A percentile compares a stretch with the other conserved stretches of the same genome.
phyloP scores from a whole-genome alignment of 1,284 basidiomycete genomes.

The Farysia itapuensis region DNA sequence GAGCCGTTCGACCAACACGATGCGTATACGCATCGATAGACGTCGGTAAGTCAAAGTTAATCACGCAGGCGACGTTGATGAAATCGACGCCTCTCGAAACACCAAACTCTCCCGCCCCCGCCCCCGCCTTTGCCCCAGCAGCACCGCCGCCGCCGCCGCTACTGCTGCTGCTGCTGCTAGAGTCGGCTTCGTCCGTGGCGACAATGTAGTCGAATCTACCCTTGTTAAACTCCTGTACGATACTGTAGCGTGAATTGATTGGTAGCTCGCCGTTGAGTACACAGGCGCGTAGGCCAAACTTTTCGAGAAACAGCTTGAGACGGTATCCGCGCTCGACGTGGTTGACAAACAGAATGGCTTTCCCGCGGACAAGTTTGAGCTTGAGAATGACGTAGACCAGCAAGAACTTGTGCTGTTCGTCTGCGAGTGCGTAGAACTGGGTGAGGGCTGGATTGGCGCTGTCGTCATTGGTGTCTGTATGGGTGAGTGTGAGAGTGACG shows the following conservation, averaged over 20 bases:
- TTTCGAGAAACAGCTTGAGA: conserved; percentile 93
- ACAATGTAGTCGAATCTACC: conserved; percentile 99
- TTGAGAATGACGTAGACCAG: conserved; percentile 92
- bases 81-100: conserved; percentile 97
- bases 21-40: conserved; percentile 91
- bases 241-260: conserved; percentile 91
- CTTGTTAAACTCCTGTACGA: conserved; percentile 98
- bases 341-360: conserved; percentile 96
- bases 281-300: conserved; percentile 94
- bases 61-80: conserved; percentile 91
- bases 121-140: conserved; percentile 1
- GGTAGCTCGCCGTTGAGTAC: conserved; percentile 96
- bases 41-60: conserved; percentile 95
- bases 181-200: conserved; percentile 88
- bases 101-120: conserved; percentile 71
- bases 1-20: conserved; percentile 91
- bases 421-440: conserved; percentile 60
- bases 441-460: conserved; percentile 35
- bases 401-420: conserved; percentile 93
- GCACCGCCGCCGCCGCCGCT: conserved; percentile 10
- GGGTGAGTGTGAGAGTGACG: conserved; percentile 64
- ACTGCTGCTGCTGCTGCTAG: no score
- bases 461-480: conserved; percentile 27
- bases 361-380: conserved; percentile 89
- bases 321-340: conserved; percentile 92